Evolutionary conservation across 2,329 filamentous ascomycete species (phyloP).

Genomic region (Fusarium multiceps): DNA sequence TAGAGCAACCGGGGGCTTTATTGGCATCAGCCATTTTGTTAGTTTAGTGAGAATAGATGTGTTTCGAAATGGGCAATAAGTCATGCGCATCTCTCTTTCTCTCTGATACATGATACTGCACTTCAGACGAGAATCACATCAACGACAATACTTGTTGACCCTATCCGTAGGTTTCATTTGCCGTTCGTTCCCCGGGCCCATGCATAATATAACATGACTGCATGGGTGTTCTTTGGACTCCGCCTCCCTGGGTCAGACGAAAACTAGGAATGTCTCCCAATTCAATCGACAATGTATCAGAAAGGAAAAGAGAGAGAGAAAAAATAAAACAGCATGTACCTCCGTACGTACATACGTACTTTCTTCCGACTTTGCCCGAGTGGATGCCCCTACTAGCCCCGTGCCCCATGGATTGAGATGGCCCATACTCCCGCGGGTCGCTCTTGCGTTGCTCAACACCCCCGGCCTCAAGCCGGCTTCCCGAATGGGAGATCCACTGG

Average conservation of each 20-base stretch:
- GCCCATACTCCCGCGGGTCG: constrained; percentile 37
- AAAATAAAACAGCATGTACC: neutral
- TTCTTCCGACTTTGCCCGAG: constrained; percentile 44
- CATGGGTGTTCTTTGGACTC: constrained; percentile 10
- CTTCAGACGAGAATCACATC: constrained; percentile 10
- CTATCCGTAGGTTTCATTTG: constrained; percentile 22
- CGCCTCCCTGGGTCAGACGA: constrained; percentile 39
- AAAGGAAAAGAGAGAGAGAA: neutral
- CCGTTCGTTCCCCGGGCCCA: neutral
- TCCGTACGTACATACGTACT: neutral
- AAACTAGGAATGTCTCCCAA: constrained; percentile 36
- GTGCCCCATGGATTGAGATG: constrained; percentile 16
- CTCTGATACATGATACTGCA: constrained; percentile 7
- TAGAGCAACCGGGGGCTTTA: constrained; percentile 6
- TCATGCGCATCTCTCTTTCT: constrained; percentile 18
- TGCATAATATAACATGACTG: constrained; percentile 3
- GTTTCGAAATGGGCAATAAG: constrained; percentile 20
- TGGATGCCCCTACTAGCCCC: constrained; percentile 37
- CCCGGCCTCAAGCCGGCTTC: constrained; percentile 25
- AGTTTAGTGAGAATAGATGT: neutral
- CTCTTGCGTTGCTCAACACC: constrained; percentile 24
- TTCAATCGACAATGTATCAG: constrained; percentile 23
- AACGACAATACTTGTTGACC: neutral
- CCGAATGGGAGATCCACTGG: constrained; percentile 23
- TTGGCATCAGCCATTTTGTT: constrained; percentile 29